Conservation (phyloP, 1,284 basidiomycete species). For the Thecaphora thlaspeos region DNA sequence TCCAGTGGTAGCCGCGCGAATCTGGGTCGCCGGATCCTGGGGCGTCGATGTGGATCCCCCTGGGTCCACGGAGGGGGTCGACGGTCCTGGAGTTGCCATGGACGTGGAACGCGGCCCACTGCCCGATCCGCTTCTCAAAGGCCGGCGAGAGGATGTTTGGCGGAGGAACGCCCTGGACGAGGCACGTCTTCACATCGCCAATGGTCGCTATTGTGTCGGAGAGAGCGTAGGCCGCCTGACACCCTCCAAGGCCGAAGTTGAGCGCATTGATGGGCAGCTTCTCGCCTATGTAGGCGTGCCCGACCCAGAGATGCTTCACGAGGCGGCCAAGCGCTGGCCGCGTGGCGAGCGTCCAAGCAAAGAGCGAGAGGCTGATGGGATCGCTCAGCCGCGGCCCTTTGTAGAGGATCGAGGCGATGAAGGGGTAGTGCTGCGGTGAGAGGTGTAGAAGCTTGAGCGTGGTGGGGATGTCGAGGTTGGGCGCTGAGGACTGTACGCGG, state of each 20-base stretch:
- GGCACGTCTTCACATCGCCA: conserved; percentile 21
- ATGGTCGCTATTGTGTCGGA: conserved; percentile 26
- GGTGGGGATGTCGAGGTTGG: conserved; percentile 32
- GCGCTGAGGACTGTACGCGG: conserved; percentile 26
- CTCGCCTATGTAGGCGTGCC: conserved; percentile 31
- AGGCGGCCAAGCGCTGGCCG: conserved; percentile 35
- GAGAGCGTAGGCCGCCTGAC: conserved; percentile 29
- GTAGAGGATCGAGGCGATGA: conserved; percentile 39
- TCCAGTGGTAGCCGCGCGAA: conserved; percentile 25
- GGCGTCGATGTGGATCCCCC: conserved; percentile 34
- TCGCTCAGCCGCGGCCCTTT: conserved; percentile 30
- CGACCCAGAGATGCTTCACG: conserved; percentile 41
- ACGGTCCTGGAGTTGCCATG: conserved; percentile 34
- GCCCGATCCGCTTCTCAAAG: conserved; percentile 29
- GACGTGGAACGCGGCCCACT: conserved; percentile 36
- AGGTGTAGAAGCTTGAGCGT: conserved; percentile 33
- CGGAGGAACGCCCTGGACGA: conserved; percentile 21
- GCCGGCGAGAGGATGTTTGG: conserved; percentile 29
- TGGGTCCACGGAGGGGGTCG: conserved; percentile 23
- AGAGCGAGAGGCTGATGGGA: conserved; percentile 36
- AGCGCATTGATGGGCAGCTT: conserved; percentile 28
- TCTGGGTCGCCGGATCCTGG: conserved; percentile 33
- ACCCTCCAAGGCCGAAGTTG: conserved; percentile 23
- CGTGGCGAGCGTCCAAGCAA: conserved; percentile 28
- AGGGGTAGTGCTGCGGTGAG: conserved; percentile 35